Evolutionary conservation across 2,329 filamentous ascomycete species (phyloP).

Genomic region (Talaromyces sp.): DNA sequence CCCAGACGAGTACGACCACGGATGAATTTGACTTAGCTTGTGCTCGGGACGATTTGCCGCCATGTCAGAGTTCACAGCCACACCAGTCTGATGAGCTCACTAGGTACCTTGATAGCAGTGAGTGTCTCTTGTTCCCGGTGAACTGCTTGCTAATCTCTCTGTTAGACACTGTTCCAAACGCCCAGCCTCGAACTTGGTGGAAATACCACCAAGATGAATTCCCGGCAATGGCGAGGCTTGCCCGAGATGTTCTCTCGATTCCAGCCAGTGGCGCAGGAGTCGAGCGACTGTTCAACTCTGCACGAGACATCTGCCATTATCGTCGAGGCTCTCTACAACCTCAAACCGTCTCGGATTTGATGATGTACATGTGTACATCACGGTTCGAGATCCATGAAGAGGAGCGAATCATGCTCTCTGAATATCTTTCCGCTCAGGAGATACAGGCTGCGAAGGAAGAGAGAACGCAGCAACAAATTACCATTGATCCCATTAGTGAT

Average conservation of each 20-base stretch:
- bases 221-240: not conserved
- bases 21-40: no score
- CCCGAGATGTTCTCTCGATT: conserved; percentile 2
- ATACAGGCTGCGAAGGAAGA: not conserved
- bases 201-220: conserved; percentile 12
- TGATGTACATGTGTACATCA: conserved; percentile 15
- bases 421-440: not conserved
- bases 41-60: no score
- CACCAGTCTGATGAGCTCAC: no score
- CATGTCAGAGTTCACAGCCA: no score
- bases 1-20: no score
- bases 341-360: conserved; percentile 9
- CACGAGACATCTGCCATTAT: conserved; percentile 17
- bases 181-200: not conserved
- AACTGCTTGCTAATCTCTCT: not conserved
- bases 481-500: conserved; percentile 1
- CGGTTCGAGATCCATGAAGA: conserved; percentile 7
- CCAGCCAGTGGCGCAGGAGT: conserved; percentile 9
- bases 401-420: not conserved
- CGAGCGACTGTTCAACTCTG: conserved; percentile 17
- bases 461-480: not conserved
- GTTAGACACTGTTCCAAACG: conserved; percentile 1
- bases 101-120: no score
- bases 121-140: no score
- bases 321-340: not conserved